Conservation (phyloP, 805 yeast genomes). For the Barnettozyma populi region DNA sequence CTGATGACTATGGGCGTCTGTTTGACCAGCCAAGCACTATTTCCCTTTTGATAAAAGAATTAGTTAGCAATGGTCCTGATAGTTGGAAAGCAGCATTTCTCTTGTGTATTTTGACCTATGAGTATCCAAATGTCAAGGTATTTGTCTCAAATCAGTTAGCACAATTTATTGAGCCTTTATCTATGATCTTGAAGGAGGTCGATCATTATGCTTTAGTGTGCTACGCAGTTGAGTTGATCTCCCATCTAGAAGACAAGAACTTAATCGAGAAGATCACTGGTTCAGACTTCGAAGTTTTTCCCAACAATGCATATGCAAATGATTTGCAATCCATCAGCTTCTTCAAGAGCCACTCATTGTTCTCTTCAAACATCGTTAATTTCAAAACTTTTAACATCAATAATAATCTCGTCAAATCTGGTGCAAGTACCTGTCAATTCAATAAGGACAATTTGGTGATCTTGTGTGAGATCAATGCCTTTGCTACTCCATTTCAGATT, state of each 20-base stretch:
- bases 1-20: constrained; percentile 16
- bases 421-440: constrained; percentile 15
- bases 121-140: constrained; percentile 12
- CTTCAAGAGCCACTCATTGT: constrained; percentile 5
- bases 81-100: constrained; percentile 26
- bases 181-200: constrained; percentile 6
- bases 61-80: constrained; percentile 6
- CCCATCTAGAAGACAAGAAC: constrained; percentile 13
- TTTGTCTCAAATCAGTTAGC: background rate
- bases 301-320: constrained; percentile 12
- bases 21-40: constrained; percentile 16
- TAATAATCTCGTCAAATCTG: constrained; percentile 1
- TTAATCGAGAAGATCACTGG: constrained; percentile 1
- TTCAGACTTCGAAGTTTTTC: background rate
- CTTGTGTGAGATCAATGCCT: constrained; percentile 15
- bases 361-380: constrained; percentile 6
- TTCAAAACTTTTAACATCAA: constrained; percentile 10
- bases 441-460: constrained; percentile 8
- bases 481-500: constrained; percentile 20
- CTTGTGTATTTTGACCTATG: constrained; percentile 22
- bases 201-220: constrained; percentile 15
- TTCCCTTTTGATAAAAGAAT: constrained; percentile 10
- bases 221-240: constrained; percentile 20
- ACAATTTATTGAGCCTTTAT: background rate
- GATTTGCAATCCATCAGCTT: constrained; percentile 16